phyloP scores from a whole-genome alignment of 305 asterid genomes.

The Fraxinus angustifolia region DNA sequence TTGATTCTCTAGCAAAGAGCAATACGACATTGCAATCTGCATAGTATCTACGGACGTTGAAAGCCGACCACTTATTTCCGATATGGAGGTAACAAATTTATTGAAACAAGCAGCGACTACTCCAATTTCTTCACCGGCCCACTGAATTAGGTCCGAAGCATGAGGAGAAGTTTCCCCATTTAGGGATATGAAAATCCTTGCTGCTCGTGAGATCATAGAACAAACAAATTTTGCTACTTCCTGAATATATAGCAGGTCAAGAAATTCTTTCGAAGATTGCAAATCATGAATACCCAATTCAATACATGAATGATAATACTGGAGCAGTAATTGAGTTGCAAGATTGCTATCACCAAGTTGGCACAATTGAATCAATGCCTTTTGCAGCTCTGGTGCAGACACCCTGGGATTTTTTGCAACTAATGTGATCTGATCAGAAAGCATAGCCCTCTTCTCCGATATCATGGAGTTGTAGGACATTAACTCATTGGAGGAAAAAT shows the following conservation, averaged over 20 bases:
- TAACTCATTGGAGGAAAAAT: constrained; percentile 37
- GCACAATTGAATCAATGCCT: constrained; percentile 53
- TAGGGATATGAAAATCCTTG: constrained; percentile 48
- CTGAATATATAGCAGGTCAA: constrained; percentile 29
- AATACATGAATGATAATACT: constrained; percentile 52
- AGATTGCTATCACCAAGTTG: constrained; percentile 47
- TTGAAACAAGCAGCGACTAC: constrained; percentile 35
- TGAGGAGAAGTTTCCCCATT: constrained; percentile 42
- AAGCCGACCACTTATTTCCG: constrained; percentile 51
- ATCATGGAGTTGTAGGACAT: constrained; percentile 42
- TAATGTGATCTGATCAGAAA: constrained; percentile 36
- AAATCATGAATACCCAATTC: constrained; percentile 31
- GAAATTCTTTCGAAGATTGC: constrained; percentile 35
- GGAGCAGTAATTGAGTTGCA: constrained; percentile 49
- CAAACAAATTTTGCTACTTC: constrained; percentile 40
- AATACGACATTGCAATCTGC: constrained; percentile 52
- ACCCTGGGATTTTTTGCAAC: constrained; percentile 54
- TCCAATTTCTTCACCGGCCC: constrained; percentile 51
- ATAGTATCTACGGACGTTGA: constrained; percentile 43
- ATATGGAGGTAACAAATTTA: constrained; percentile 39
- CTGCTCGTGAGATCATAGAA: constrained; percentile 71
- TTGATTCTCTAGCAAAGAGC: constrained; percentile 61
- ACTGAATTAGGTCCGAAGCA: constrained; percentile 40
- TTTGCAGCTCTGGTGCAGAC: constrained; percentile 63
- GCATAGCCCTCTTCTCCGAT: constrained; percentile 46